Conservation (phyloP, 176 grass and related monocot species). For the Saccharum spontaneum region DNA sequence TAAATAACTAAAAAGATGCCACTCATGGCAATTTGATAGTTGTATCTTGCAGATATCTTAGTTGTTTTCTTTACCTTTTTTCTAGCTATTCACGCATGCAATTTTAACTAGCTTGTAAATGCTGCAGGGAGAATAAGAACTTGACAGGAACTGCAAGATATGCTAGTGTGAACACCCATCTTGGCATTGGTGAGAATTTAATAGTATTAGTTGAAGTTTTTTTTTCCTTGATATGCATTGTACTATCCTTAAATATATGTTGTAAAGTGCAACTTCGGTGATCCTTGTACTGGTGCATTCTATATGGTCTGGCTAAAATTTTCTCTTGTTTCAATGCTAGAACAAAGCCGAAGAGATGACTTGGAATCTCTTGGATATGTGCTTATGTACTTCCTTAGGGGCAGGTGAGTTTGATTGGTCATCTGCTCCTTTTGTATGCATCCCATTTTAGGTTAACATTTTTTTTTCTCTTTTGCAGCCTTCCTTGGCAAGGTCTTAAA, state of each 20-base stretch:
- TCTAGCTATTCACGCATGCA: not conserved
- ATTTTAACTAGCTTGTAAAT: conserved; percentile 36
- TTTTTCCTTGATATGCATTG: conserved; percentile 11
- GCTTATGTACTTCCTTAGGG: conserved; percentile 96
- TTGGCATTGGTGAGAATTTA: conserved; percentile 84
- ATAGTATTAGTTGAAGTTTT: not conserved
- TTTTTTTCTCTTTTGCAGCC: conserved; percentile 53
- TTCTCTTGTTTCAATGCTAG: conserved; percentile 38
- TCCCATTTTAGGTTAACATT: not conserved
- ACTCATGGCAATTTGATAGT: not conserved
- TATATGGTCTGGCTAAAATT: conserved; percentile 7
- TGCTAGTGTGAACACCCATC: conserved; percentile 94
- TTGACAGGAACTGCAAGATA: conserved; percentile 96
- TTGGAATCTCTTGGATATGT: conserved; percentile 99
- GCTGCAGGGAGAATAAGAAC: conserved; percentile 93
- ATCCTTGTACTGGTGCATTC: conserved; percentile 1
- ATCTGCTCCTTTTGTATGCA: conserved; percentile 13
- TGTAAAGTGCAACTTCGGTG: not conserved
- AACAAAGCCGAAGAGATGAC: conserved; percentile 99
- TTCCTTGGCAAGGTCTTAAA: conserved; percentile 99
- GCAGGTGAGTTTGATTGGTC: conserved; percentile 63
- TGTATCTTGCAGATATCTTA: not conserved
- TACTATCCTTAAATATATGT: conserved; percentile 12
- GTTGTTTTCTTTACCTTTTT: not conserved
- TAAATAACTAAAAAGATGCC: not conserved